Evolutionary conservation across 2,329 filamentous ascomycete genomes (phyloP), one percentile per base, ranked within the genome.

Genomic region (Aureobasidium subglaciale): DNA sequence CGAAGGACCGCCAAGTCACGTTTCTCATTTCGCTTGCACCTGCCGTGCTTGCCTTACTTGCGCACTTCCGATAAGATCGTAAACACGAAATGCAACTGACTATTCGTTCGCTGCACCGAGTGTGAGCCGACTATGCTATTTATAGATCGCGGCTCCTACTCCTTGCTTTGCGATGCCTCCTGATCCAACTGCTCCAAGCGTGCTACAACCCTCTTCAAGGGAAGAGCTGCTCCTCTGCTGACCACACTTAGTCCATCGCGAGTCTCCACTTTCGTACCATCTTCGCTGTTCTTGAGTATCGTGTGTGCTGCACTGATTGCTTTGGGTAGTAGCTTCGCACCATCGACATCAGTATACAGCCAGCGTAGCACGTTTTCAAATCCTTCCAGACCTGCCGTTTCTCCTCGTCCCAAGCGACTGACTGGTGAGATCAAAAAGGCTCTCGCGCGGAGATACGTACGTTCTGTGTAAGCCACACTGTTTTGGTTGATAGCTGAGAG

Each of bases 301-400:
- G 67, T 68, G 45, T 71, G 71, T 2, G 73, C 71, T 2, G 69
- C 70, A 18, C 66, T 61, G 9, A 79, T 72, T 0, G 75, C 73
- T 58, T 71, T 70, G 6, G 73, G 66, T 7, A 80, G 64, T 16
- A 79, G 59, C 37, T 61, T 61, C 5, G 73, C 61, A 0, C 70
- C 70, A 1, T 58, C 57, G 13, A 59, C 37, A 25, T 62, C 60
- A 55, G 73, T 63, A 60, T 84, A 85, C 3, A 81, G 62, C 70
- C 76, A 82, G 0, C 68, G 61, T 16, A 84, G 62, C n/a, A 82
- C 73, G 30, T 79, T 71, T 34, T 74, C 71, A 38, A 84, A 68
- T 0, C 77, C 79, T 38, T 67, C 62, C 32, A 69, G 35, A 5
- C 63, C 64, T 30, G 61, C 58, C 10, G 18, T 32, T 22, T 40